These are phyloP conservation scores for Pueraria montana DNA, from an alignment of 306 rosid genomes.

Conservation along the genomic window DNA sequence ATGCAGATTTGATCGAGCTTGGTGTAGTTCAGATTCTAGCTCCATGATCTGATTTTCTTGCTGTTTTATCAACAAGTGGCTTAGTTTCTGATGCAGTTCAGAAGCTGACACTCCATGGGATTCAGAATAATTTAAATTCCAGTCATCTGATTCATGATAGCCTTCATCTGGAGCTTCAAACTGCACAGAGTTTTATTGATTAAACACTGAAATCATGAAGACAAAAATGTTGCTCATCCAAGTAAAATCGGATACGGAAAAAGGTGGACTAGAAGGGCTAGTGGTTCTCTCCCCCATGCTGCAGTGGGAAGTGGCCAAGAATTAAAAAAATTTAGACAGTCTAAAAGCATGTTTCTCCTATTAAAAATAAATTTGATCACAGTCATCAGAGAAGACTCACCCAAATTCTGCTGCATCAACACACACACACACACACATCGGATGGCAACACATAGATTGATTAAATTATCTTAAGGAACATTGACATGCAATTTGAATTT, in stretches of 20 bases:
- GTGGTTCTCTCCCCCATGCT: not conserved
- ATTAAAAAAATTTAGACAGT: not conserved
- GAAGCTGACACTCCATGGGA: conserved; percentile 63
- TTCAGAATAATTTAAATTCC: conserved; percentile 8
- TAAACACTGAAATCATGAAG: conserved; percentile 38
- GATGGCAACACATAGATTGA: not conserved
- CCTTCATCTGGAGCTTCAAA: conserved; percentile 52
- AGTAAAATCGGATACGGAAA: not conserved
- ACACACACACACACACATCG: not conserved
- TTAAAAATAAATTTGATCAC: not conserved
- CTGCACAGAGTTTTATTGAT: conserved; percentile 48
- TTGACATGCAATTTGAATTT: conserved; percentile 5
- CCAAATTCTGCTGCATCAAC: not conserved
- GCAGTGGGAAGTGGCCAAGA: not conserved
- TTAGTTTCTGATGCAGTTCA: conserved; percentile 70
- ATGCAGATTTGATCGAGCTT: conserved; percentile 65
- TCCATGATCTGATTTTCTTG: conserved; percentile 71
- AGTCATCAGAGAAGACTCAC: not conserved
- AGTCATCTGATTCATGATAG: conserved; percentile 50
- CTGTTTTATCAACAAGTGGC: conserved; percentile 72
- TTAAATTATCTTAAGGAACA: not conserved
- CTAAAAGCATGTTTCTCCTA: conserved; percentile 8
- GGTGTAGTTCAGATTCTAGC: conserved; percentile 72
- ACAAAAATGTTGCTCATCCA: not conserved
- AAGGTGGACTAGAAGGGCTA: not conserved